phyloP scores from a whole-genome alignment of 305 asterid species.

The Rubia tinctorum region DNA sequence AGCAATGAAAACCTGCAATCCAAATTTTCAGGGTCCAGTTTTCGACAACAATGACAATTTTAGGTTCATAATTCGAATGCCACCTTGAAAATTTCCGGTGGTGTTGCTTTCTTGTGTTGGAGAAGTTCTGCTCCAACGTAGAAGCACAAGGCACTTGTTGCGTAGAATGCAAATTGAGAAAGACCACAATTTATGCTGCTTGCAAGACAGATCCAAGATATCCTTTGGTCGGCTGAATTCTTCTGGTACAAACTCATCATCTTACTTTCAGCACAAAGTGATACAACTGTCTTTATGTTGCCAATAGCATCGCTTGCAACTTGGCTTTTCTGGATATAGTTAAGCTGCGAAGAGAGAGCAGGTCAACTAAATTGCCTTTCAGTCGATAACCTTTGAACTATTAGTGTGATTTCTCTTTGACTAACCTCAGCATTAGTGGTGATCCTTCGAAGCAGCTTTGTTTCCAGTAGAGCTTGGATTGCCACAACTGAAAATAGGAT shows the following conservation, averaged over 20 bases:
- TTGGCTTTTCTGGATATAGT: constrained; percentile 48
- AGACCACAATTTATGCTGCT: constrained; percentile 47
- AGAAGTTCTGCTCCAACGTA: constrained; percentile 54
- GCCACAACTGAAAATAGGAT: constrained; percentile 35
- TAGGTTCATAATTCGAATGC: background rate
- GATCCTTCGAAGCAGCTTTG: constrained; percentile 31
- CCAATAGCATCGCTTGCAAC: constrained; percentile 61
- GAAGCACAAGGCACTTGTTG: constrained; percentile 38
- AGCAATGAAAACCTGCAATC: constrained; percentile 58
- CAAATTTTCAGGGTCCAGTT: background rate
- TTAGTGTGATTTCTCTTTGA: background rate
- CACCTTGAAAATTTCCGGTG: constrained; percentile 47
- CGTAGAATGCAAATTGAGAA: constrained; percentile 31
- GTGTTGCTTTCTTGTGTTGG: constrained; percentile 31
- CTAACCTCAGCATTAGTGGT: constrained; percentile 37
- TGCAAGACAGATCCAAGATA: constrained; percentile 35
- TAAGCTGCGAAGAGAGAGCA: constrained; percentile 21
- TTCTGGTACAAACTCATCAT: constrained; percentile 45
- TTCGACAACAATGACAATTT: background rate
- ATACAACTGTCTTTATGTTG: constrained; percentile 50
- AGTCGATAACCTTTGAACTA: background rate
- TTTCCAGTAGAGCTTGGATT: constrained; percentile 32
- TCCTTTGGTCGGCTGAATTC: constrained; percentile 34
- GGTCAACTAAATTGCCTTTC: background rate
- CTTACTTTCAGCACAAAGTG: constrained; percentile 50